These are phyloP conservation scores for Phellinidium pouzarii DNA, from an alignment of 1,284 basidiomycete genomes.

Conservation along the genomic window DNA sequence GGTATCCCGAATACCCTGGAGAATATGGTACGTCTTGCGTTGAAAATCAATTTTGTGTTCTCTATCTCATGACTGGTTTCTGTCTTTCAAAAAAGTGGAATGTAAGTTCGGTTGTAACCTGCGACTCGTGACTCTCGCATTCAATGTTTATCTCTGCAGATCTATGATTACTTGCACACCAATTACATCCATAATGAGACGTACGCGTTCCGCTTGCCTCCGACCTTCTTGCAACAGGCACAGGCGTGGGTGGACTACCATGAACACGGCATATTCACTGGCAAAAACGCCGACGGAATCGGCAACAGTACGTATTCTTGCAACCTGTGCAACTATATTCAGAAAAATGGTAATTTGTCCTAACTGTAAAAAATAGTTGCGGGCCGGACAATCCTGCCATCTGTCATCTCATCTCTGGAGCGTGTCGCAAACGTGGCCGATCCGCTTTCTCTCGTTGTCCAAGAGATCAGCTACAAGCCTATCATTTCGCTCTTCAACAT, in stretches of 20 bases:
- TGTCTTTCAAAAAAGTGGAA: conserved; percentile 28
- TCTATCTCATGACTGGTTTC: background rate
- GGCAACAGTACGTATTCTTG: conserved; percentile 33
- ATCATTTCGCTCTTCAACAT: conserved; percentile 84
- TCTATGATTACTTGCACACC: conserved; percentile 49
- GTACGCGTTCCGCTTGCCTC: conserved; percentile 28
- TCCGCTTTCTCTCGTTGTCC: conserved; percentile 66
- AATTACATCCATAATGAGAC: conserved; percentile 42
- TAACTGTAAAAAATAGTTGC: conserved; percentile 48
- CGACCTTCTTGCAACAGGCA: conserved; percentile 32
- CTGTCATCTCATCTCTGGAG: conserved; percentile 62
- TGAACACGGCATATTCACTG: conserved; percentile 43
- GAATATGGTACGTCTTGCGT: conserved; percentile 33
- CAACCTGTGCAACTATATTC: background rate
- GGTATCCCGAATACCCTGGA: conserved; percentile 34
- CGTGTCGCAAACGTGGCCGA: conserved; percentile 73
- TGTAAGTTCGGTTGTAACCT: conserved; percentile 23
- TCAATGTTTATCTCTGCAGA: conserved; percentile 22
- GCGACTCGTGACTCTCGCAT: background rate
- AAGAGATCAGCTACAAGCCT: conserved; percentile 77
- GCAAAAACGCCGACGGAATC: conserved; percentile 31
- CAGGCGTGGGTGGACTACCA: conserved; percentile 46
- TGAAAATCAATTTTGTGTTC: background rate
- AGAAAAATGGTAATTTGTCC: conserved; percentile 1
- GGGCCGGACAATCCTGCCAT: conserved; percentile 68